A percentile compares a stretch with the other conserved stretches of the same genome.
phyloP scores from a whole-genome alignment of 768 basidiomycete genomes.

The Pulveroboletus ravenelii region DNA sequence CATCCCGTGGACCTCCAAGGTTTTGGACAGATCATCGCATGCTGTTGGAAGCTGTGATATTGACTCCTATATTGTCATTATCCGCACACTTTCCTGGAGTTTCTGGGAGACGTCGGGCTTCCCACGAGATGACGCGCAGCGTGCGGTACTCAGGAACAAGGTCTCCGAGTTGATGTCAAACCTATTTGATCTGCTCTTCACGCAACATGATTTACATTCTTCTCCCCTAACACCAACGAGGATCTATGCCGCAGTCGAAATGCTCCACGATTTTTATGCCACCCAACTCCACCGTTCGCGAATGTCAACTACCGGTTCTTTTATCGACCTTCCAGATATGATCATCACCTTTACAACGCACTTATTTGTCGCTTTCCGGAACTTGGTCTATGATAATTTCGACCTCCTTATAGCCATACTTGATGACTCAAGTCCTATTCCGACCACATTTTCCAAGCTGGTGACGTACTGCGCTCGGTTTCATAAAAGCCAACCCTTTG shows the following conservation, averaged over 20 bases:
- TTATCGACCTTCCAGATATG: conserved; percentile 22
- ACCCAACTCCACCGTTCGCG: conserved; percentile 18
- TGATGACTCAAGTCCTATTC: conserved; percentile 24
- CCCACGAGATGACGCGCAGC: neutral
- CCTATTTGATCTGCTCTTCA: conserved; percentile 22
- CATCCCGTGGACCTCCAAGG: conserved; percentile 42
- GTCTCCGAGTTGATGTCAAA: conserved; percentile 19
- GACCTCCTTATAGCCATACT: conserved; percentile 23
- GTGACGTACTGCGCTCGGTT: conserved; percentile 18
- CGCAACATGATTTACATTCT: neutral
- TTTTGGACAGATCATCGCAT: conserved; percentile 35
- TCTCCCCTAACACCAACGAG: conserved; percentile 2
- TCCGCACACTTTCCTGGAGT: conserved; percentile 25
- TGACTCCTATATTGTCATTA: conserved; percentile 30
- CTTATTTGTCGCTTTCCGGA: conserved; percentile 12
- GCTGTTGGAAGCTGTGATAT: conserved; percentile 30
- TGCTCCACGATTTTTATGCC: conserved; percentile 23
- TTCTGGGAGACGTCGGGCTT: conserved; percentile 7
- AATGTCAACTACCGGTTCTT: conserved; percentile 1
- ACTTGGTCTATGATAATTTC: conserved; percentile 1
- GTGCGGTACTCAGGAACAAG: conserved; percentile 13
- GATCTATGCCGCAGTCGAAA: conserved; percentile 16
- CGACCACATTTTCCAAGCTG: conserved; percentile 30
- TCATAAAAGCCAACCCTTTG: conserved; percentile 7
- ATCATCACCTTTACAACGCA: conserved; percentile 21